Percentiles rank a stretch among this genome's conserved stretches.
Conservation (phyloP, 345 rosid genomes). For the Arabidopsis thaliana region TAIR10.1 NC_003076.8:532001-532500, state of each 20-base stretch:
- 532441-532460: slow-evolving; percentile 63
- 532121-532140: background rate
- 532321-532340: background rate
- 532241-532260: slow-evolving; percentile 21
- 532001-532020: slow-evolving; percentile 1
- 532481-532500: slow-evolving; percentile 43
- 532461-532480: slow-evolving; percentile 57
- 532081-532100: background rate
- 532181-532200: background rate
- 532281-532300: slow-evolving; percentile 27
- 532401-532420: slow-evolving; percentile 76
- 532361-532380: slow-evolving; percentile 55
- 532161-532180: background rate
- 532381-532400: slow-evolving; percentile 80
- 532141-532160: background rate
- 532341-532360: background rate
- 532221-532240: slow-evolving; percentile 22
- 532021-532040: slow-evolving; percentile 1
- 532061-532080: background rate
- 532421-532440: slow-evolving; percentile 73
- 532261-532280: slow-evolving; percentile 4
- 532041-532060: background rate
- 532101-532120: background rate
- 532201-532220: background rate
- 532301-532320: background rate